Conservation (phyloP, 2,329 filamentous ascomycete genomes). For the Parafenestella ontariensis region DNA sequence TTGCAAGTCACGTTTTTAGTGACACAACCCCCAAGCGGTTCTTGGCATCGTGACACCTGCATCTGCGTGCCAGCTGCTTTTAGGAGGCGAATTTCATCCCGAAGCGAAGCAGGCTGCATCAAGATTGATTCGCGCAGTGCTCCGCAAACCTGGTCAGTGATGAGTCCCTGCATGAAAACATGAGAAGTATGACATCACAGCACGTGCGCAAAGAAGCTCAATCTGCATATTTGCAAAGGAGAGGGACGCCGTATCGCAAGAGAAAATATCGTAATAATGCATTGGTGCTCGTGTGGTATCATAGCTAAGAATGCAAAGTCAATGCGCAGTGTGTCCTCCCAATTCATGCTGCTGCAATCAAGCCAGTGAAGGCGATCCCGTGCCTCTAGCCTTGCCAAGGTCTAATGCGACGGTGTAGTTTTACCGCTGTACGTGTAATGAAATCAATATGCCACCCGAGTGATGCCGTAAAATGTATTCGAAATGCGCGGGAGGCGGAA, state of each 20-base stretch:
- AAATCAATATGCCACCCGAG: slow-evolving; percentile 9
- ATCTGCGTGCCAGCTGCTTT: no score
- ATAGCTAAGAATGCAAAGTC: slow-evolving; percentile 21
- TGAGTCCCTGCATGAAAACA: slow-evolving; percentile 2
- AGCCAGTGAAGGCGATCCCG: slow-evolving; percentile 30
- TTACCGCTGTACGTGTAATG: slow-evolving; percentile 8
- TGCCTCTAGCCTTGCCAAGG: slow-evolving; percentile 14
- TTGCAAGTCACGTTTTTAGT: no score
- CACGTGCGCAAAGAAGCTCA: slow-evolving; percentile 5
- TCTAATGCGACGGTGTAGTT: slow-evolving; percentile 9
- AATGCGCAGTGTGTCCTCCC: slow-evolving; percentile 8
- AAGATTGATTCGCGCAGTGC: background rate
- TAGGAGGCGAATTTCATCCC: no score
- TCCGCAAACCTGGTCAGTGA: background rate
- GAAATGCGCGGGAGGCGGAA: background rate
- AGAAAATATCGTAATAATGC: slow-evolving; percentile 7
- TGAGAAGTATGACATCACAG: slow-evolving; percentile 32
- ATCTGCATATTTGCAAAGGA: background rate
- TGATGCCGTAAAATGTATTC: slow-evolving; percentile 1
- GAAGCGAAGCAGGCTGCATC: background rate
- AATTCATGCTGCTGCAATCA: slow-evolving; percentile 8
- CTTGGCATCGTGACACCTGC: no score
- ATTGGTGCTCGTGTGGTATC: slow-evolving; percentile 41
- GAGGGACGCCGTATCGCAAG: background rate
- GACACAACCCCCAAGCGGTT: no score